phyloP scores from a whole-genome alignment of 768 basidiomycete species.

The Macrolepiota dolichaula region DNA sequence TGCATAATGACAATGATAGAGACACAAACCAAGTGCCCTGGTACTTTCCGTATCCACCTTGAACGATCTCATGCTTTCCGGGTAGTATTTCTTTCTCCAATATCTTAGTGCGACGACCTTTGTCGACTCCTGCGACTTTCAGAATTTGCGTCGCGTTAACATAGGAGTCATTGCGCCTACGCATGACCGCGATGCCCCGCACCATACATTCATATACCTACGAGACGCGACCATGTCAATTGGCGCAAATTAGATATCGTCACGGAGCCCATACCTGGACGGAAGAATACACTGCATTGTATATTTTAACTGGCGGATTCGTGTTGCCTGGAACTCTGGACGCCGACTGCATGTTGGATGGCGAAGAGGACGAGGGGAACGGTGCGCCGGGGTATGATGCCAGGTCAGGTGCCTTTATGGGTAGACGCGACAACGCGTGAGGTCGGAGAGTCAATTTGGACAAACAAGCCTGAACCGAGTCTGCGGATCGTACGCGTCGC shows the following conservation, averaged over 20 bases:
- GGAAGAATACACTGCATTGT: slow-evolving; percentile 90
- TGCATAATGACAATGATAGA: slow-evolving; percentile 10
- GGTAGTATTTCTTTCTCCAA: slow-evolving; percentile 95
- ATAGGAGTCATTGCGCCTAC: slow-evolving; percentile 88
- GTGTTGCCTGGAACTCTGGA: slow-evolving; percentile 38
- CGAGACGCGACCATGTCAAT: slow-evolving; percentile 35
- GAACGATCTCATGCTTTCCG: slow-evolving; percentile 96
- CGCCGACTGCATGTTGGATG: slow-evolving; percentile 42
- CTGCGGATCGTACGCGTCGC: slow-evolving; percentile 31
- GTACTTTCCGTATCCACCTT: slow-evolving; percentile 98
- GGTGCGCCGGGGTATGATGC: slow-evolving; percentile 21
- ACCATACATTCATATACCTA: slow-evolving; percentile 99
- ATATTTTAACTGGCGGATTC: slow-evolving; percentile 74
- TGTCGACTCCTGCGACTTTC: slow-evolving; percentile 98
- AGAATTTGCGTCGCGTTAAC: slow-evolving; percentile 99
- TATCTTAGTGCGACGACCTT: slow-evolving; percentile 94
- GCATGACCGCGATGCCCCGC: slow-evolving; percentile 97
- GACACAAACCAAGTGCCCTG: slow-evolving; percentile 91
- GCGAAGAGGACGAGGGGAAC: slow-evolving; percentile 24
- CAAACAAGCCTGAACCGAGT: slow-evolving; percentile 30
- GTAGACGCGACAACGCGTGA: slow-evolving; percentile 39
- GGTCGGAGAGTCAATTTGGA: slow-evolving; percentile 14
- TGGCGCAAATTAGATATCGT: slow-evolving; percentile 14
- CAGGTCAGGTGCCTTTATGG: slow-evolving; percentile 29
- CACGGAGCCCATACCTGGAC: slow-evolving; percentile 57